These are phyloP conservation scores for Dioszegia hungarica DNA, from an alignment of 768 basidiomycete species.

Conservation along the genomic window DNA sequence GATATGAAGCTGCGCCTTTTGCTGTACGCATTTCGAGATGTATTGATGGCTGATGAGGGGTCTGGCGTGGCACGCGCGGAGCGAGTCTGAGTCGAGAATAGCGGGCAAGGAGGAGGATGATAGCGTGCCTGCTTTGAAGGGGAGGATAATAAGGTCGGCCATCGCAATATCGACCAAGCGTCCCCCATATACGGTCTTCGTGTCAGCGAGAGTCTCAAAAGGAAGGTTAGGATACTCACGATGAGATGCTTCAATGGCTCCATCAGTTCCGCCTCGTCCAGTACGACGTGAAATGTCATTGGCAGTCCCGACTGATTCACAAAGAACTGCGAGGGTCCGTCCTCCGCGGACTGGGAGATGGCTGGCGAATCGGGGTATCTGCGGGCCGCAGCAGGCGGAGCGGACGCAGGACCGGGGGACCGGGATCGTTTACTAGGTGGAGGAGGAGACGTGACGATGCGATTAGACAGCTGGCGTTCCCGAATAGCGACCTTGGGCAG, in stretches of 20 bases:
- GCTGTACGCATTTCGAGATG: too few relatives aligned
- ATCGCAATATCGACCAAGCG: neutral
- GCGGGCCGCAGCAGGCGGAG: too few relatives aligned
- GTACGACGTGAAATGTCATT: neutral
- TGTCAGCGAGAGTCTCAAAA: neutral
- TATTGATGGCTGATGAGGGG: neutral
- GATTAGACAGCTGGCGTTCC: too few relatives aligned
- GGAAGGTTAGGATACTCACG: neutral
- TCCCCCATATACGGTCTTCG: neutral
- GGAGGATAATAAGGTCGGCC: neutral
- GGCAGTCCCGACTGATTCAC: neutral
- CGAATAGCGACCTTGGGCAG: too few relatives aligned
- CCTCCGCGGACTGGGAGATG: too few relatives aligned
- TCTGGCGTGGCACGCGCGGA: neutral
- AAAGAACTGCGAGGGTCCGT: too few relatives aligned
- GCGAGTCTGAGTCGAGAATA: neutral
- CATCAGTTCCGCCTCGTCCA: neutral
- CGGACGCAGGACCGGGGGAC: too few relatives aligned
- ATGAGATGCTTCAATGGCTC: neutral
- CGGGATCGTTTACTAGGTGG: too few relatives aligned
- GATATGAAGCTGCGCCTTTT: too few relatives aligned
- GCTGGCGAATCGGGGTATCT: too few relatives aligned
- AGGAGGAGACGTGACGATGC: too few relatives aligned
- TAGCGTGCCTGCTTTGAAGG: neutral
- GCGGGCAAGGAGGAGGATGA: neutral